Evolutionary conservation across 2,329 filamentous ascomycete genomes (phyloP), one percentile per base, ranked within the genome.

Genomic region (Fusarium sp.): DNA sequence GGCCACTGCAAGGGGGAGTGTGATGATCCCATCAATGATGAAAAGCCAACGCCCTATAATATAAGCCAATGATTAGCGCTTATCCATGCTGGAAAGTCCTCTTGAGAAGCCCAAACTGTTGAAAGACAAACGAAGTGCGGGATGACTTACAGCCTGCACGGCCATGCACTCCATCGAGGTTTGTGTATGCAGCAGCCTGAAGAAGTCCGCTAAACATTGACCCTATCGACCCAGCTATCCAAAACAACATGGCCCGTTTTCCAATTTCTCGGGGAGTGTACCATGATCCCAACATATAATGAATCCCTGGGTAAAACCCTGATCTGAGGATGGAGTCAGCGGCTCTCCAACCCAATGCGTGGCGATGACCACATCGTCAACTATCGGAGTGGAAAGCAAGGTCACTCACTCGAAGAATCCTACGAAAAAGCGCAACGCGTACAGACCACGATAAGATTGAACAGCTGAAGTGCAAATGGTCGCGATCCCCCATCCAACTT

Each of bases 381-480:
- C 7, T 13, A 13, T 22, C 11, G 7, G 13, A 45, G 2, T 0
- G 22, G 8, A 24, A 24, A 24, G 24, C 7, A 48, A 48, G 1
- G 29, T 20, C n/a, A 71, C 70, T 18, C 61, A 73, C 72, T 75
- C 72, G n/a, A 73, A 73, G n/a, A 75, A 58, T 18, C 72, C 72
- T 2, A 71, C 68, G 16, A 75, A 59, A 33, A 73, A 73, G 6
- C 72, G 59, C 11, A 75, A 45, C 2, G 48, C 52, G 24, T 75
- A 75, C 61, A 75, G 70, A 41, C 59, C 39, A 7, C 63, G 48
- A 48, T 69, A 69, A 1, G 59, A 63, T 29, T 75, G 48, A 4
- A 73, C 71, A 7, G 65, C 31, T 4, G 72, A 71, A 7, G 68
- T 71, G 39, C 68, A 67, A 31, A 75, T 69, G 6, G 72, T 73